Percentiles rank a stretch among this genome's conserved stretches.
These are phyloP conservation scores for Dipodascopsis uninucleata DNA, from an alignment of 805 yeast species.

Conservation along the genomic window DNA sequence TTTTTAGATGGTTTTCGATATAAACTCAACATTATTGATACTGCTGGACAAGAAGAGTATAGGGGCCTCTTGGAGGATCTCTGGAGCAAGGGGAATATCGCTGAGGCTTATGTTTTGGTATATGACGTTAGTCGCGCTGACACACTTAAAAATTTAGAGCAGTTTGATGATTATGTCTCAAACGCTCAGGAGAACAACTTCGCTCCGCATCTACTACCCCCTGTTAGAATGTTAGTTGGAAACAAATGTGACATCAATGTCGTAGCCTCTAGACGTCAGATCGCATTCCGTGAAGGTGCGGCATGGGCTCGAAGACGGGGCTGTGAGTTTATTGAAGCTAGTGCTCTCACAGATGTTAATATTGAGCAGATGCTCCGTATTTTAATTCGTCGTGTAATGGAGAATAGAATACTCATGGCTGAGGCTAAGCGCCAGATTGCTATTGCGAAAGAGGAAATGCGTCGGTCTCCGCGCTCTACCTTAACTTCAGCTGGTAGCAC, in stretches of 20 bases:
- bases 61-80: slow-evolving; percentile 46
- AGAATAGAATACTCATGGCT: slow-evolving; percentile 5
- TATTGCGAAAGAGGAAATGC: no score
- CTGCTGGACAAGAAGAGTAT: slow-evolving; percentile 79
- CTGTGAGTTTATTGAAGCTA: slow-evolving; percentile 71
- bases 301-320: slow-evolving; percentile 57
- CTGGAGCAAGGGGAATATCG: slow-evolving; percentile 34
- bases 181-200: slow-evolving; percentile 65
- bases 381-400: slow-evolving; percentile 46
- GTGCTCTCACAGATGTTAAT: slow-evolving; percentile 80
- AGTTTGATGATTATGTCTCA: slow-evolving; percentile 43
- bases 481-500: no score
- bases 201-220: slow-evolving; percentile 40
- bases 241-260: slow-evolving; percentile 66
- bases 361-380: slow-evolving; percentile 74
- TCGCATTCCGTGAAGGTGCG: slow-evolving; percentile 50
- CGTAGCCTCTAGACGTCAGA: slow-evolving; percentile 55
- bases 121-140: slow-evolving; percentile 35
- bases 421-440: no score
- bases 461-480: no score
- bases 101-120: slow-evolving; percentile 37
- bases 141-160: slow-evolving; percentile 34
- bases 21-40: slow-evolving; percentile 61
- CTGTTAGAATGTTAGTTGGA: slow-evolving; percentile 69
- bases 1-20: no score